These are phyloP conservation scores for Clonostachys rhizophaga DNA, from an alignment of 2,329 filamentous ascomycete species.

Conservation along the genomic window DNA sequence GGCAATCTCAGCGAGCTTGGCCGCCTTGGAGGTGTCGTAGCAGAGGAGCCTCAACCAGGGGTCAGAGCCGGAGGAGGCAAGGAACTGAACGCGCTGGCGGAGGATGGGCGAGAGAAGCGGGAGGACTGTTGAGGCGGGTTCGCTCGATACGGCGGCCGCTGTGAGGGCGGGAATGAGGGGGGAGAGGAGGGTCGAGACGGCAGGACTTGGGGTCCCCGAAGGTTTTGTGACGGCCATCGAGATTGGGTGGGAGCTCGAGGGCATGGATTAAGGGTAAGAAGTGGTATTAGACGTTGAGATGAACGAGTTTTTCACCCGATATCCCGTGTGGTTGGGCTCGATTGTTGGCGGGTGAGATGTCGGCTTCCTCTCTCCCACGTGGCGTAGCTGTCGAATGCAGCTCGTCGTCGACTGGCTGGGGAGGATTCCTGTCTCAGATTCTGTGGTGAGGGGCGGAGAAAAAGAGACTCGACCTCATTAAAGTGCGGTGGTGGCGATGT, in stretches of 20 bases:
- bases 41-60: constrained; percentile 72
- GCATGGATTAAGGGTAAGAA: too few species aligned
- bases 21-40: constrained; percentile 55
- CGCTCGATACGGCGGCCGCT: constrained; percentile 50
- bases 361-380: too few species aligned
- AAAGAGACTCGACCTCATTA: too few species aligned
- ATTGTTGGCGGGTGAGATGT: too few species aligned
- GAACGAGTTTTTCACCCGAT: too few species aligned
- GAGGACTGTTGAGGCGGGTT: constrained; percentile 51
- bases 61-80: constrained; percentile 54
- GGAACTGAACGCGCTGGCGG: constrained; percentile 60
- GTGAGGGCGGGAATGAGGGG: constrained; percentile 57
- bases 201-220: constrained; percentile 9
- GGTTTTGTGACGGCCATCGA: constrained; percentile 16
- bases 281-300: too few species aligned
- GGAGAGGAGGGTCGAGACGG: constrained; percentile 35
- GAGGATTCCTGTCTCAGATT: too few species aligned
- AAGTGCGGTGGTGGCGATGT: too few species aligned
- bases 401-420: too few species aligned
- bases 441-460: too few species aligned
- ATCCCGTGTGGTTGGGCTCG: too few species aligned
- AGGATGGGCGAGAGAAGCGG: constrained; percentile 62
- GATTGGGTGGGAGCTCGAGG: neutral
- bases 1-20: constrained; percentile 56
- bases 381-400: too few species aligned